phyloP scores from a whole-genome alignment of 2,329 filamentous ascomycete species.

The Cladosporium colombiae region DNA sequence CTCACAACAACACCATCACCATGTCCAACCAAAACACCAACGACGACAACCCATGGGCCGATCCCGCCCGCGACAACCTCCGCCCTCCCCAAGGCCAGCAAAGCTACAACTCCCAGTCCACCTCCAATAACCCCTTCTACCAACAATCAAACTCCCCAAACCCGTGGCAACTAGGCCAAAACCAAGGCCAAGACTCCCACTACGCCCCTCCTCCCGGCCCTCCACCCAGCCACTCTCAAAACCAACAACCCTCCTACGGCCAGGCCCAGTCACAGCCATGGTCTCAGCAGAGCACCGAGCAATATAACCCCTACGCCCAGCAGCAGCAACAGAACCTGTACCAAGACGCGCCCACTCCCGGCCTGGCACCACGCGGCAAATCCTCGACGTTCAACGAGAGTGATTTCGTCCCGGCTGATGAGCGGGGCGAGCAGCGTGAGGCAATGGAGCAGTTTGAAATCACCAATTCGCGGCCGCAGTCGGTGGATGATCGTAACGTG shows the following conservation, averaged over 20 bases:
- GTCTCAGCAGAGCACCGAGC: slow-evolving; percentile 4
- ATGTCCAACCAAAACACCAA: slow-evolving; percentile 18
- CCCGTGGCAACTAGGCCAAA: slow-evolving; percentile 20
- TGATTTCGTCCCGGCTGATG: slow-evolving; percentile 42
- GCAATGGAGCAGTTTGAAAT: slow-evolving; percentile 48
- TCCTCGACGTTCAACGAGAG: slow-evolving; percentile 36
- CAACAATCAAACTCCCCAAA: slow-evolving; percentile 20
- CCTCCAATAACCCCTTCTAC: slow-evolving; percentile 20
- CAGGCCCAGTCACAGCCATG: slow-evolving; percentile 13
- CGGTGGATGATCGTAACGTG: slow-evolving; percentile 44
- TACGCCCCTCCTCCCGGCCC: slow-evolving; percentile 22
- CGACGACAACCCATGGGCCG: slow-evolving; percentile 21
- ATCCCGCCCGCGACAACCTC: slow-evolving; percentile 17
- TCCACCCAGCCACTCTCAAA: slow-evolving; percentile 11
- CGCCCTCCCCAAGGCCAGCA: slow-evolving; percentile 9
- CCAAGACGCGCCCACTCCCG: neutral
- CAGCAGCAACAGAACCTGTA: slow-evolving; percentile 14
- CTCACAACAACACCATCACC: neutral
- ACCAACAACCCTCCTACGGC: slow-evolving; percentile 8
- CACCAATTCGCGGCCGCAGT: slow-evolving; percentile 38
- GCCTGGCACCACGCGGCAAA: neutral
- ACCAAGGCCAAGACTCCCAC: slow-evolving; percentile 5
- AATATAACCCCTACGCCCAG: neutral
- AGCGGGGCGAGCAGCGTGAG: slow-evolving; percentile 41
- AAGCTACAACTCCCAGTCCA: neutral